Base-by-base conservation (phyloP, 225 moss, liverwort and hornwort species). In the Lunularia cruciata region DNA sequence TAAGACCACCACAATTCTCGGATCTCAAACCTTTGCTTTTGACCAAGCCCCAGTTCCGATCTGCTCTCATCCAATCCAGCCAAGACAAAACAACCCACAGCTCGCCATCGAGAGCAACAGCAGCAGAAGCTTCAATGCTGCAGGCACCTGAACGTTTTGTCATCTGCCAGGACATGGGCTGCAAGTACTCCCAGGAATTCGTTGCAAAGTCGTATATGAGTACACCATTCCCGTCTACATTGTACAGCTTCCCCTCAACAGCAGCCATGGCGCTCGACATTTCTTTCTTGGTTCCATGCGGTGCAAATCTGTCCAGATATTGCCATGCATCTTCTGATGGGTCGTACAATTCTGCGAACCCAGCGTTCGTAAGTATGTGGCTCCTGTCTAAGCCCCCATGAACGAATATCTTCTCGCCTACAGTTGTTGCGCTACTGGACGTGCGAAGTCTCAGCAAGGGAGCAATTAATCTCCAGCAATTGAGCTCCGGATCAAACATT, bases 81-180 rank as follows among this genome's bases (percentile, higher is more conserved):
- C 67, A 52, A 52, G 67, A 72, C 39, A 72, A 66, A 33, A 77
- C 45, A 2, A 72, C 77, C 72, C 72, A 37, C n/a, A 77, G 40
- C 6, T 68, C 72, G 19, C 72, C 77, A 23, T 46, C 64, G 10
- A 77, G 47, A 26, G 67, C 47, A 52, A 72, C 33, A 1, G 61
- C 72, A 32, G 51, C 40, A 25, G 72, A 72, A 8, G 66, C 66
- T 26, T 49, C 49, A 12, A 47, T 59, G 27, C 57, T 32, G 16
- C 11, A 23, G 3, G 39, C 60, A 47, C 77, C 60, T 23, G 37
- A 38, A 40, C 16, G 15, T 60, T 15, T 60, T 28, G 72, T 33
- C 16, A 36, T 51, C 42, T 77, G 67, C 77, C 77, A 77, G 23
- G 72, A 77, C 25, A 66, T 47, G 3, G 33, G 22, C 49, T 43